Evolutionary conservation across 768 basidiomycete species (phyloP).

Genomic region (Phanerochaete carnosa): DNA sequence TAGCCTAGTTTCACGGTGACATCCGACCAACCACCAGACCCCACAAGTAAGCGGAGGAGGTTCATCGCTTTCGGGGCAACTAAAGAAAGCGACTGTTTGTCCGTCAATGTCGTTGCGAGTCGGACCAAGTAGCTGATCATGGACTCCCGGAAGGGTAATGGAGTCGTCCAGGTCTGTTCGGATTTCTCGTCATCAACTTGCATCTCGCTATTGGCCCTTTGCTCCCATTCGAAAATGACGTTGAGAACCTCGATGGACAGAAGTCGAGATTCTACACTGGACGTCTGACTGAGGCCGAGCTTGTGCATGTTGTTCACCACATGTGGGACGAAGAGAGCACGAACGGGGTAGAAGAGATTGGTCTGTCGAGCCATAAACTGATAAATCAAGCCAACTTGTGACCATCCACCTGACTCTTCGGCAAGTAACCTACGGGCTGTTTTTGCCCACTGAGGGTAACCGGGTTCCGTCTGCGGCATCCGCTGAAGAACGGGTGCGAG

Average conservation of each 20-base stretch:
- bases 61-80: slow-evolving; percentile 62
- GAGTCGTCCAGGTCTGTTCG: slow-evolving; percentile 58
- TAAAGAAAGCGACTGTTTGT: slow-evolving; percentile 40
- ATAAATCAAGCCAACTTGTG: slow-evolving; percentile 79
- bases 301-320: slow-evolving; percentile 89
- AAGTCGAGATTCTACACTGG: slow-evolving; percentile 76
- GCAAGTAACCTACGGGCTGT: slow-evolving; percentile 80
- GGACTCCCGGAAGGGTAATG: slow-evolving; percentile 78
- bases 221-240: slow-evolving; percentile 93
- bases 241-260: slow-evolving; percentile 90
- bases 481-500: slow-evolving; percentile 79
- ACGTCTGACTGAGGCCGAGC: slow-evolving; percentile 68
- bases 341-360: slow-evolving; percentile 88
- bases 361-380: slow-evolving; percentile 90
- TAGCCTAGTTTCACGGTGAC: slow-evolving; percentile 90
- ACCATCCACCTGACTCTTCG: slow-evolving; percentile 76
- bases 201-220: slow-evolving; percentile 39
- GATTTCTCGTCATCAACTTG: slow-evolving; percentile 2
- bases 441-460: slow-evolving; percentile 79
- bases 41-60: slow-evolving; percentile 74
- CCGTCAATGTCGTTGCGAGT: slow-evolving; percentile 67
- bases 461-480: slow-evolving; percentile 52
- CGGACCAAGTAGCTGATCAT: slow-evolving; percentile 97
- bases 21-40: slow-evolving; percentile 84
- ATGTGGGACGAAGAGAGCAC: slow-evolving; percentile 88